Base-by-base conservation (phyloP, 2,329 filamentous ascomycete genomes). In the Ilyonectria robusta region DNA sequence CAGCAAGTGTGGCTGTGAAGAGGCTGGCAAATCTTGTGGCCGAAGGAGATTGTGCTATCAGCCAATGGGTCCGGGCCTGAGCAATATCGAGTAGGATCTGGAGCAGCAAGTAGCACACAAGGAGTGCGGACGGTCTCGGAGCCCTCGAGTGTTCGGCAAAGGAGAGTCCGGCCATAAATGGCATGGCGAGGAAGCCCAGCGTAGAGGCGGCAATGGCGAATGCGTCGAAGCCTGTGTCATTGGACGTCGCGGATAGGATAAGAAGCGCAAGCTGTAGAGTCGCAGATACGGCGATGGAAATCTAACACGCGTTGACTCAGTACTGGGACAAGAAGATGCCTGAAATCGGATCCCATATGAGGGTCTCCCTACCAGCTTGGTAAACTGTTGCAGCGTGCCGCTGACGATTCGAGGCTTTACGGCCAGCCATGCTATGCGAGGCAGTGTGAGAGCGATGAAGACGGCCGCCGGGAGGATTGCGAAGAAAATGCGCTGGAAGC, bases 401-500 rank as follows among this genome's bases (percentile, higher is more conserved):
- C 37, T 44, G 23, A 60, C 48, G 21, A 60, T 31, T 3, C 35
- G 35, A 2, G 53, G 37, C 29, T 11, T 58, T 50, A 33, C 35
- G 17, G 46, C 54, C 1, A 66, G 55, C 59, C 48, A 44, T 7
- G 54, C 7, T 5, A 61, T 33, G n/a, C 60, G 67, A 1, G 53
- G 26, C 26, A 63, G 9, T 29, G 62, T 47, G 5, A 63, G 42
- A 11, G 40, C 15, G 10, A 59, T 57, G 0, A 83, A 60, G 7
- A 77, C 64, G 33, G 29, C 42, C 0, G 79, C 72, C 0, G 84
- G 84, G 1, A 82, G 62, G 11, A 84, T 73, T 4, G 79, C 78
- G 42, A 86, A 80, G 50, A 85, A 77, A 3, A 83, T 71, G 53
- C 81, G 78, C 70, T 85, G 83, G 59, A 86, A 85, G 19, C 74